Conservation (phyloP, 169 alveolate species). For the Cryptosporidium meleagridis region DNA sequence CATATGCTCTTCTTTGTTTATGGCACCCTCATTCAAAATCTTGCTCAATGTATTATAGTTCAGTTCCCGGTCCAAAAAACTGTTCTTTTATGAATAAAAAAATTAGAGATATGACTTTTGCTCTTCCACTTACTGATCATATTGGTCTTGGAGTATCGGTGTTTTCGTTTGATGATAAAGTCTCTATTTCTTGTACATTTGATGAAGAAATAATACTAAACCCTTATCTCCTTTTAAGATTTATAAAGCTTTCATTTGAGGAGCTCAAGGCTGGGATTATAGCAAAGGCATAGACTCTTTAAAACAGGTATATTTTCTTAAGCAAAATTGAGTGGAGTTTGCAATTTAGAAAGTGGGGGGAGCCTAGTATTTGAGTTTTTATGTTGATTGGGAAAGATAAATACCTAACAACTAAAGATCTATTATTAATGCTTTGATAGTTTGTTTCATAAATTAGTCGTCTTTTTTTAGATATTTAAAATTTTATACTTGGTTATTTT, state of each 20-base stretch:
- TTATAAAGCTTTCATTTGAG: slow-evolving; percentile 36
- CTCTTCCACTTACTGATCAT: slow-evolving; percentile 59
- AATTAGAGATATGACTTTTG: slow-evolving; percentile 66
- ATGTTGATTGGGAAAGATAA: neutral
- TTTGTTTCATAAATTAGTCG: neutral
- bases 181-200: slow-evolving; percentile 46
- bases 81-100: slow-evolving; percentile 27
- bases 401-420: neutral
- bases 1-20: slow-evolving; percentile 26
- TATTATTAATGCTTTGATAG: neutral
- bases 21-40: slow-evolving; percentile 68
- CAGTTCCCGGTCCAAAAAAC: slow-evolving; percentile 71
- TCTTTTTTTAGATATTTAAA: neutral
- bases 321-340: neutral
- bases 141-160: slow-evolving; percentile 62
- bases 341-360: neutral
- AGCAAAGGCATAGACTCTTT: slow-evolving; percentile 3
- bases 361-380: neutral
- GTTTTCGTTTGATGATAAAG: slow-evolving; percentile 45
- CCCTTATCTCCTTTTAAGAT: slow-evolving; percentile 23
- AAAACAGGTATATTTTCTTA: neutral
- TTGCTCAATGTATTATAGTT: slow-evolving; percentile 64
- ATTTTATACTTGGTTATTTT: neutral
- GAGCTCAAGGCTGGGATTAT: slow-evolving; percentile 51
- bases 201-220: slow-evolving; percentile 45